A percentile compares a stretch with the other conserved stretches of the same genome.
These are phyloP conservation scores for Penicillium angulare DNA, from an alignment of 495 filamentous ascomycete genomes.

Conservation along the genomic window DNA sequence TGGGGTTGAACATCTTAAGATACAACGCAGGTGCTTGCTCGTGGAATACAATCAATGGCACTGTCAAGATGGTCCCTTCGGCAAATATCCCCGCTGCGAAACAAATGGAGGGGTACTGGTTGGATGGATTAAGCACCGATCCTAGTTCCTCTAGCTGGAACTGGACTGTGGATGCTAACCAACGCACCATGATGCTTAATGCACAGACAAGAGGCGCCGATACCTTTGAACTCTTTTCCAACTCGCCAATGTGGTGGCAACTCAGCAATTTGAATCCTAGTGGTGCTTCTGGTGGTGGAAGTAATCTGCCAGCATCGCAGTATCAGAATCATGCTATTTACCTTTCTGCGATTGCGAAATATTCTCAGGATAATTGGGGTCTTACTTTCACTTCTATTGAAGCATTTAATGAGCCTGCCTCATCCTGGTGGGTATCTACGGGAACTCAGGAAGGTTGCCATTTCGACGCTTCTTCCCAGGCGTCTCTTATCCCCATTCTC, in stretches of 20 bases:
- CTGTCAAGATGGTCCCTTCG: constrained; percentile 8
- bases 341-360: constrained; percentile 11
- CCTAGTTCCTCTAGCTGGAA: constrained; percentile 14
- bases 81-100: constrained; percentile 8
- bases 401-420: constrained; percentile 13
- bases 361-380: constrained; percentile 11
- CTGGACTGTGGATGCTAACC: constrained; percentile 16
- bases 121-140: constrained; percentile 5
- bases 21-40: constrained; percentile 15
- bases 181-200: constrained; percentile 11
- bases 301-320: constrained; percentile 14
- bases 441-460: constrained; percentile 16
- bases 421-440: constrained; percentile 10
- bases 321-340: constrained; percentile 16
- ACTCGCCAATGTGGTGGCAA: constrained; percentile 17
- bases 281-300: constrained; percentile 5
- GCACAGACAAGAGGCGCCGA: constrained; percentile 10
- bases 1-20: constrained; percentile 14
- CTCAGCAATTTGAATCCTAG: constrained; percentile 11
- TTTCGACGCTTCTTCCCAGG: constrained; percentile 7
- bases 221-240: constrained; percentile 16
- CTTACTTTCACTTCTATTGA: constrained; percentile 14
- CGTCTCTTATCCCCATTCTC: constrained; percentile 6
- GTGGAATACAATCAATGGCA: constrained; percentile 10
- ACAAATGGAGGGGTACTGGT: constrained; percentile 14